A percentile compares a stretch with the other conserved stretches of the same genome.
Evolutionary conservation across 2,329 filamentous ascomycete species (phyloP).

Genomic region (Exophiala phaeomuriformis): DNA sequence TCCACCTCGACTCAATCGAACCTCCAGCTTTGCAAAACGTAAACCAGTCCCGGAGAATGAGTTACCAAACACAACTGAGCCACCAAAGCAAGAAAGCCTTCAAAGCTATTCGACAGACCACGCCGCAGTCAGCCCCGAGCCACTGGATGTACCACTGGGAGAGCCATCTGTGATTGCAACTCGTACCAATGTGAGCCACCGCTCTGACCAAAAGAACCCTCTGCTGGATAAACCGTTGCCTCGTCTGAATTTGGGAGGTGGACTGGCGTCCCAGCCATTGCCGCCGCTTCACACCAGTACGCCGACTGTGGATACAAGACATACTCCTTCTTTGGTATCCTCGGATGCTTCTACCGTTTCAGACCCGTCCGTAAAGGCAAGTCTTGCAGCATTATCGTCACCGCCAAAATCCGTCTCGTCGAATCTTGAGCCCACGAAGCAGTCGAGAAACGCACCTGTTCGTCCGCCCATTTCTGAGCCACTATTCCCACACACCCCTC

Average conservation of each 20-base stretch:
- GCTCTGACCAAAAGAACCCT: slow-evolving; percentile 2
- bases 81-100: neutral
- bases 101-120: neutral
- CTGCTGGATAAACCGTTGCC: slow-evolving; percentile 9
- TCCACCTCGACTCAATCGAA: slow-evolving; percentile 51
- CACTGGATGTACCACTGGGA: slow-evolving; percentile 56
- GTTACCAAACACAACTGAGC: slow-evolving; percentile 21
- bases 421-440: neutral
- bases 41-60: slow-evolving; percentile 9
- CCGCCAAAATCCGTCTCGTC: slow-evolving; percentile 4
- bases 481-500: neutral
- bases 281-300: slow-evolving; percentile 6
- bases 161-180: slow-evolving; percentile 30
- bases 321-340: slow-evolving; percentile 11
- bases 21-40: slow-evolving; percentile 46
- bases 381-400: slow-evolving; percentile 3
- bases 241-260: slow-evolving; percentile 24
- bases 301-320: slow-evolving; percentile 1
- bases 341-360: slow-evolving; percentile 21
- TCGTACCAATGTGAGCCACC: slow-evolving; percentile 8
- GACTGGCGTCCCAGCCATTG: slow-evolving; percentile 20
- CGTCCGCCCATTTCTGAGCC: neutral
- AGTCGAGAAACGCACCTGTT: neutral
- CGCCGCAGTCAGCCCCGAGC: slow-evolving; percentile 33
- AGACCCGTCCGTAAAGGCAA: slow-evolving; percentile 10